phyloP scores from a whole-genome alignment of 495 filamentous ascomycete genomes.

The Choiromyces venosus region DNA sequence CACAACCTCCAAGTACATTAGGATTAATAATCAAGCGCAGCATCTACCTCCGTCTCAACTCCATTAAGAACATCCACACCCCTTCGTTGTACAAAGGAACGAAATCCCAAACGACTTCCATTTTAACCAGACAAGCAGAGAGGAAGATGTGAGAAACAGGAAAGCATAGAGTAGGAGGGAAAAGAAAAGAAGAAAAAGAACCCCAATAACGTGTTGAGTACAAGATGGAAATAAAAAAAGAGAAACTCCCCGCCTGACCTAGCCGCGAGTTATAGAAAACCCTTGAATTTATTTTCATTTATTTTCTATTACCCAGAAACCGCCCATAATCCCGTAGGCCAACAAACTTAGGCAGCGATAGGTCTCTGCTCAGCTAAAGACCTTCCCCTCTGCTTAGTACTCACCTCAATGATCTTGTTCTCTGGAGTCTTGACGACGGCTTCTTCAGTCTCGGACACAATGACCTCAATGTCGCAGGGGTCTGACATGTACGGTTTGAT shows the following conservation, averaged over 20 bases:
- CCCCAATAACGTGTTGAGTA: background rate
- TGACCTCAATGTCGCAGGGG: slow-evolving; percentile 99
- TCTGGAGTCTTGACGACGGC: slow-evolving; percentile 74
- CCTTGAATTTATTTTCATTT: slow-evolving; percentile 18
- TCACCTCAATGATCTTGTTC: slow-evolving; percentile 60
- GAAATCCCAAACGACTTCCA: background rate
- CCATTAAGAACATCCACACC: background rate
- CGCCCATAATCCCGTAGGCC: slow-evolving; percentile 51
- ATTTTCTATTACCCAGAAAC: slow-evolving; percentile 17
- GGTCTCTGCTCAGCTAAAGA: slow-evolving; percentile 62
- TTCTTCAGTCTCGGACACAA: slow-evolving; percentile 95
- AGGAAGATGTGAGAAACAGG: background rate
- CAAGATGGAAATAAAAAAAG: background rate
- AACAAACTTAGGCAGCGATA: slow-evolving; percentile 56
- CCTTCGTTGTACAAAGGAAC: background rate
- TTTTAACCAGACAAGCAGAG: background rate
- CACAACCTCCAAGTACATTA: background rate
- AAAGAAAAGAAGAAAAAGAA: background rate
- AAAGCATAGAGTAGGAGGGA: background rate
- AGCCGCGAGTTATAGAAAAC: slow-evolving; percentile 9
- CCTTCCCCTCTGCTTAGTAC: slow-evolving; percentile 80
- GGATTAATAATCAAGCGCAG: background rate
- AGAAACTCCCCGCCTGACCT: background rate
- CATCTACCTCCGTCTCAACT: background rate
- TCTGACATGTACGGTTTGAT: slow-evolving; percentile 99